Percentiles rank a stretch among this genome's conserved stretches.
These are phyloP conservation scores for Schoenoplectus triqueter DNA, from an alignment of 202 grass and related monocot species.

Conservation along the genomic window DNA sequence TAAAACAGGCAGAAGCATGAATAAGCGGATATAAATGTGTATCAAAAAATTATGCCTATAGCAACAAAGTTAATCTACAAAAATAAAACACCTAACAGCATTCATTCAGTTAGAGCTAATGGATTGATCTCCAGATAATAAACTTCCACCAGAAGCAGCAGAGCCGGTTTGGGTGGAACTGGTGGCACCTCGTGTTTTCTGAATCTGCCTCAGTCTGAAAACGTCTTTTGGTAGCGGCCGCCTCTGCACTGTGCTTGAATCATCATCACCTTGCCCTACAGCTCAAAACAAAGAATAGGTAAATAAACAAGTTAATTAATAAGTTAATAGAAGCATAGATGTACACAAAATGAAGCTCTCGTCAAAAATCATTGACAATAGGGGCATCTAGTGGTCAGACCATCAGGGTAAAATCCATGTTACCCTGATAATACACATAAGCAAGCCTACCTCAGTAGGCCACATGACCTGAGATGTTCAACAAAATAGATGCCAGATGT, in stretches of 20 bases:
- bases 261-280: slow-evolving; percentile 87
- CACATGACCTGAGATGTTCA: too few species aligned
- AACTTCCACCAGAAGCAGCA: slow-evolving; percentile 79
- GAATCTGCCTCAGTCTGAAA: slow-evolving; percentile 91
- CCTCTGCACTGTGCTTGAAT: slow-evolving; percentile 53
- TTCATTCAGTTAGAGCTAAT: slow-evolving; percentile 61
- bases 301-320: background rate
- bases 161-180: slow-evolving; percentile 68
- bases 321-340: background rate
- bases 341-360: background rate
- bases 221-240: slow-evolving; percentile 68
- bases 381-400: too few species aligned
- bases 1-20: background rate
- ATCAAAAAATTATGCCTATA: slow-evolving; percentile 1
- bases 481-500: background rate
- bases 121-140: slow-evolving; percentile 80
- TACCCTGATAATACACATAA: background rate
- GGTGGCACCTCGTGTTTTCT: slow-evolving; percentile 51
- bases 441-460: background rate
- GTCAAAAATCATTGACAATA: background rate
- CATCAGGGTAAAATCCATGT: background rate
- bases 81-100: background rate
- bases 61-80: background rate
- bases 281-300: background rate
- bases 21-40: background rate